phyloP scores from a whole-genome alignment of 1,284 basidiomycete species.

The Rhodotorula sp. region DNA sequence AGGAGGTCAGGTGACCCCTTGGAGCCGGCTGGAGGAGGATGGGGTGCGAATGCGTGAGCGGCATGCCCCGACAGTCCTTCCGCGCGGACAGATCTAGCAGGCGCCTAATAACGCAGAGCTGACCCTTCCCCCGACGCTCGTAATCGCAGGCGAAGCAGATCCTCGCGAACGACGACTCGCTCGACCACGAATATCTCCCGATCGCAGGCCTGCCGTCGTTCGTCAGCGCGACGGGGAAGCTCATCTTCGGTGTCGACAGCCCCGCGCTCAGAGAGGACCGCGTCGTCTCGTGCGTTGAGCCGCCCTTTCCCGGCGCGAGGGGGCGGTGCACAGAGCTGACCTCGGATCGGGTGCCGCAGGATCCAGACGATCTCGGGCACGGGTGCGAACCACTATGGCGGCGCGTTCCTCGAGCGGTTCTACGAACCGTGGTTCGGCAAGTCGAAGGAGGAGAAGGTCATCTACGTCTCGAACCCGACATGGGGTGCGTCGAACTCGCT shows the following conservation, averaged over 20 bases:
- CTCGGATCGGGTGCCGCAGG: constrained; percentile 52
- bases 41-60: not conserved
- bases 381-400: constrained; percentile 91
- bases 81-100: too few relatives aligned
- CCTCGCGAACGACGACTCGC: constrained; percentile 64
- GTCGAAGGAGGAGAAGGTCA: constrained; percentile 55
- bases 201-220: constrained; percentile 86
- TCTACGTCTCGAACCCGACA: constrained; percentile 86
- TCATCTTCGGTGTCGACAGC: constrained; percentile 77
- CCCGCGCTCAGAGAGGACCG: constrained; percentile 70
- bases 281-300: constrained; percentile 54
- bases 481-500: constrained; percentile 68
- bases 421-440: constrained; percentile 68
- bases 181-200: constrained; percentile 93
- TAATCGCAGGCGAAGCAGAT: constrained; percentile 74
- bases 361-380: constrained; percentile 94
- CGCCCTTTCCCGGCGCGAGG: too few relatives aligned
- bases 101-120: not conserved
- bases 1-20: not conserved
- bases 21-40: not conserved
- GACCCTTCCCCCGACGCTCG: not conserved
- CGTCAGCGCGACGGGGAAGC: constrained; percentile 72
- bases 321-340: not conserved
- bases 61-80: too few relatives aligned
- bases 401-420: constrained; percentile 81